Conservation (phyloP, 2,329 filamentous ascomycete genomes). For the Alternaria sp. region DNA sequence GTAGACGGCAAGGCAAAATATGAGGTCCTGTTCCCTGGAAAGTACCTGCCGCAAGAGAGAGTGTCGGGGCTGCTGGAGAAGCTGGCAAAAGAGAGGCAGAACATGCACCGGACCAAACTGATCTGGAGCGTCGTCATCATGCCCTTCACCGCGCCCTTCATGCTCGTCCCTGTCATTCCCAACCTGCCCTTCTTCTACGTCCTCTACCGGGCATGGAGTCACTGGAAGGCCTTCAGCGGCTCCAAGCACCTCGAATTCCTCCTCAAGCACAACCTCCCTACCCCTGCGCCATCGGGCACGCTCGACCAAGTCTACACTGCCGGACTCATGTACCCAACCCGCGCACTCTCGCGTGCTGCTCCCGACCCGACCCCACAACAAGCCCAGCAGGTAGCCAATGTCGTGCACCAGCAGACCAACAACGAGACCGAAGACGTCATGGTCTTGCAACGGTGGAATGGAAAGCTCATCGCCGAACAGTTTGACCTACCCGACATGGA, state of each 20-base stretch:
- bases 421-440: conserved; percentile 54
- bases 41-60: conserved; percentile 68
- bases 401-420: conserved; percentile 50
- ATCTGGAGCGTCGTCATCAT: conserved; percentile 68
- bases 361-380: conserved; percentile 47
- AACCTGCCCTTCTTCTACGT: conserved; percentile 98
- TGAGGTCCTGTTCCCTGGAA: conserved; percentile 77
- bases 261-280: conserved; percentile 73
- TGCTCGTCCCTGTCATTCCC: conserved; percentile 81
- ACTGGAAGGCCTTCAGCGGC: conserved; percentile 71
- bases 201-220: conserved; percentile 75
- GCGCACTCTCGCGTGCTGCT: conserved; percentile 48
- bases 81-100: conserved; percentile 80
- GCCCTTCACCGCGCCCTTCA: conserved; percentile 82
- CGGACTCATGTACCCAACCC: conserved; percentile 54
- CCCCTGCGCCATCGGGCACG: conserved; percentile 67
- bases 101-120: conserved; percentile 76
- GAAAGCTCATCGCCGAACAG: conserved; percentile 57
- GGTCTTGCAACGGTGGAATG: conserved; percentile 58
- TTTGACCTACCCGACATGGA: conserved; percentile 59
- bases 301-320: conserved; percentile 77
- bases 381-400: conserved; percentile 45
- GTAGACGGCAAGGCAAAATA: conserved; percentile 68
- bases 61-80: conserved; percentile 70
- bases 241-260: conserved; percentile 86